Evolutionary conservation across 139 green algal genomes (phyloP).

Genomic region (Chlamydomonas incerta): DNA sequence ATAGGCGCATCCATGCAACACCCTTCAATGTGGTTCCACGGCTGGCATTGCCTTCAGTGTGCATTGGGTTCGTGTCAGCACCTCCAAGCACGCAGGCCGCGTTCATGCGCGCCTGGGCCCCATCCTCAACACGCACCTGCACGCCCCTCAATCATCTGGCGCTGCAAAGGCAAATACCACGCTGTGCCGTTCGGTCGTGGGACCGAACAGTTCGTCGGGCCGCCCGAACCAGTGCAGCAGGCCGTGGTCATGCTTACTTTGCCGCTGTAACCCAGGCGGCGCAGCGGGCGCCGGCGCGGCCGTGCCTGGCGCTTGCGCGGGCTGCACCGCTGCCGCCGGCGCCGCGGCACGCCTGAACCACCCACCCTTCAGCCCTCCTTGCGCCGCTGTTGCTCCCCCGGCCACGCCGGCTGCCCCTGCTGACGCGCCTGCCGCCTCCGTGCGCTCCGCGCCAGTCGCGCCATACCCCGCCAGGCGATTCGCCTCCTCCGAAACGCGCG

Average conservation of each 20-base stretch:
- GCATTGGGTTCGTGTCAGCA: too few species aligned
- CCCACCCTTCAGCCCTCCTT: not conserved
- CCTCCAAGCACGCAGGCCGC: too few species aligned
- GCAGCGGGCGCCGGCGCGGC: too few species aligned
- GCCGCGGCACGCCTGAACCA: not conserved
- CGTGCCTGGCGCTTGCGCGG: too few species aligned
- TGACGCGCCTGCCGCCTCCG: not conserved
- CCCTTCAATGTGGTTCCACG: too few species aligned
- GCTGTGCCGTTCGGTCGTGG: slow-evolving; percentile 15
- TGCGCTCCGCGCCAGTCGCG: not conserved
- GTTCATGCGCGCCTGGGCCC: too few species aligned
- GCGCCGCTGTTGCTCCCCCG: not conserved
- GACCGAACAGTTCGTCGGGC: not conserved
- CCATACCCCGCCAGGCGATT: not conserved
- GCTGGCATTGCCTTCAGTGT: too few species aligned
- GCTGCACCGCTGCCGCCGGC: not conserved
- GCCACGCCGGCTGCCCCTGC: not conserved
- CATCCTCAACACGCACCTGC: too few species aligned
- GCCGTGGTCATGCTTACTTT: too few species aligned
- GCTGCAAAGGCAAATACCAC: slow-evolving; percentile 47
- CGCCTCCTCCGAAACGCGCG: too few species aligned
- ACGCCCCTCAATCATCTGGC: not conserved
- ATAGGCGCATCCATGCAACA: too few species aligned
- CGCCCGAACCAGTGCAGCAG: slow-evolving; percentile 43
- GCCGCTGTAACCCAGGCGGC: too few species aligned